Base-by-base conservation (phyloP, 1,139 yeast genomes). In the Entelexis paramagnoliae region DNA sequence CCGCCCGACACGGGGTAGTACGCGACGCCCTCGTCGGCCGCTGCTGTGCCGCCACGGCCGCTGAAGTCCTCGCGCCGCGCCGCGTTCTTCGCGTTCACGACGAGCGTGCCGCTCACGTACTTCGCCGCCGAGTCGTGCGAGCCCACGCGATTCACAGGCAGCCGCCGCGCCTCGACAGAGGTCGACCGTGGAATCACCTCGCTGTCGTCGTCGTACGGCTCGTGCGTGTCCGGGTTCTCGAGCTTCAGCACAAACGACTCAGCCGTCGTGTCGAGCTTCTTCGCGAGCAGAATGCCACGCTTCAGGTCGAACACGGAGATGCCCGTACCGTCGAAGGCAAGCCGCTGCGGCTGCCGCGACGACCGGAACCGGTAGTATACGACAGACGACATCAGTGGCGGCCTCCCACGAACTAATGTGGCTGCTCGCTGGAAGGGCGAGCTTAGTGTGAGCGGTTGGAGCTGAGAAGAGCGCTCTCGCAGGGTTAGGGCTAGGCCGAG, bases 321-420 rank as follows among this genome's bases (percentile, higher is more conserved):
- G 33, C 97, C 96, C 0, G 97, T 89, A 29, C 98, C 98, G 67
- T 93, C 98, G 65, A 91, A 93, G 50, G 83, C 78, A 45, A 91
- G 79, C 45, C 94, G 49, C 36, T 42, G 49, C 46, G 85, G 81
- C 50, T 78, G 81, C 66, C 81, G 83, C 66, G 89, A 96, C 42
- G 95, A 93, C 58, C 80, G 72, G 68, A 91, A 91, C 66, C 80
- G 77, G 66, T 91, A 91, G 66, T 87, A 91, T 28, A 91, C 84
- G 11, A 89, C 86, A 22, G 95, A 86, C 17, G 95, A 83, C 97
- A 91, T 91, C n/a, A n/a, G n/a, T n/a, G n/a, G n/a, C n/a, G n/a
- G n/a, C n/a, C n/a, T n/a, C n/a, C n/a, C n/a, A n/a, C n/a, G n/a
- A n/a, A n/a, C n/a, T n/a, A n/a, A n/a, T n/a, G n/a, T n/a, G n/a